Conservation (phyloP, 306 rosid species). For the Casuarina glauca region DNA sequence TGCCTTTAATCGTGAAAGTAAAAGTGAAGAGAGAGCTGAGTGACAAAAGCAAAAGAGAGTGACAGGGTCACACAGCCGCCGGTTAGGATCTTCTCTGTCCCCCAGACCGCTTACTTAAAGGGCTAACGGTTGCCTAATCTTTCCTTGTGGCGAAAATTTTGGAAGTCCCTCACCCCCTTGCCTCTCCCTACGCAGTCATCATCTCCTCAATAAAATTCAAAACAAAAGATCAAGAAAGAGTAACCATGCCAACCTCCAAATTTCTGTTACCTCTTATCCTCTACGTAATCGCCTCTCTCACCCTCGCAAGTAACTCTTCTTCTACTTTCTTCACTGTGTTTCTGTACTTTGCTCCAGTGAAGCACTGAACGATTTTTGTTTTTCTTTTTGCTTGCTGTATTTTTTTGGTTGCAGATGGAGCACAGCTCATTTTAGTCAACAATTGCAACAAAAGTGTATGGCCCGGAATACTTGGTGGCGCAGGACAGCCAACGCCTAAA, state of each 20-base stretch:
- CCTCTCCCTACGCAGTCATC: constrained; percentile 32
- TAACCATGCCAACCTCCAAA: constrained; percentile 47
- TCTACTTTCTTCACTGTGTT: constrained; percentile 9
- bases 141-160: constrained; percentile 17
- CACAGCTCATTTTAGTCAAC: constrained; percentile 80
- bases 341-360: constrained; percentile 6
- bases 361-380: background rate
- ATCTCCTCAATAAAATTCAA: constrained; percentile 22
- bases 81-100: constrained; percentile 14
- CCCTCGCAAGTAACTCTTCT: constrained; percentile 46
- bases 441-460: constrained; percentile 83
- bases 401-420: constrained; percentile 62
- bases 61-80: constrained; percentile 9
- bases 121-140: constrained; percentile 36
- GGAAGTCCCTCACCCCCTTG: constrained; percentile 16
- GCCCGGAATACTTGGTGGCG: constrained; percentile 90
- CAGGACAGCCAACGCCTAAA: constrained; percentile 72
- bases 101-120: constrained; percentile 12
- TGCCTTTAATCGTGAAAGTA: constrained; percentile 53
- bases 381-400: background rate
- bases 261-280: constrained; percentile 35
- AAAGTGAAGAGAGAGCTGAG: constrained; percentile 43
- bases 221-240: background rate
- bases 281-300: constrained; percentile 31
- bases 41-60: constrained; percentile 38